Conservation (phyloP, 2,329 filamentous ascomycete genomes). For the Annulohypoxylon truncatum region DNA sequence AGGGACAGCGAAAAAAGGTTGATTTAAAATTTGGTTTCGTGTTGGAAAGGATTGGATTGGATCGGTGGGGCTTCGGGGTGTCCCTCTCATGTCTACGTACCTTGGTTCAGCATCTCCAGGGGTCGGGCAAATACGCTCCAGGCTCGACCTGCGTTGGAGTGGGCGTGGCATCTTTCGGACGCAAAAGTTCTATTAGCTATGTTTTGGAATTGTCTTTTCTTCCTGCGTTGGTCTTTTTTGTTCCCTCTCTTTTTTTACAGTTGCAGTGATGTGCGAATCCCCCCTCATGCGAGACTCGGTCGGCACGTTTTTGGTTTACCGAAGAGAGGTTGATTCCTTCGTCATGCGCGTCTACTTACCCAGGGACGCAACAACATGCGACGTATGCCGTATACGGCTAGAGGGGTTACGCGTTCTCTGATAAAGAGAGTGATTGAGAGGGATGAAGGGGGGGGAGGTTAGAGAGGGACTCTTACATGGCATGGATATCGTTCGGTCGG, state of each 20-base stretch:
- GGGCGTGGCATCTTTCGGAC: conserved; percentile 67
- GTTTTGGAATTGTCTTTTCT: not conserved
- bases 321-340: conserved; percentile 1
- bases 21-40: not conserved
- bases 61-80: conserved; percentile 6
- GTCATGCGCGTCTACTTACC: conserved; percentile 1
- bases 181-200: conserved; percentile 23
- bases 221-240: not conserved
- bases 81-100: conserved; percentile 38
- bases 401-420: not conserved
- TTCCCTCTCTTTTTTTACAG: not conserved
- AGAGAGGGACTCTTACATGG: conserved; percentile 58
- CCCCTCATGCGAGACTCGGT: not conserved
- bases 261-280: conserved; percentile 12
- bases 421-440: not conserved
- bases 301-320: conserved; percentile 4
- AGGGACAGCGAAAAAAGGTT: conserved; percentile 5
- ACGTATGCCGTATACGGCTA: not conserved
- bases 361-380: not conserved
- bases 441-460: too few species aligned
- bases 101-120: conserved; percentile 76
- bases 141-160: conserved; percentile 73
- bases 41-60: not conserved
- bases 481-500: conserved; percentile 68
- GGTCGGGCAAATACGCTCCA: conserved; percentile 73